These are phyloP conservation scores for Exophiala bonariae DNA, from an alignment of 2,329 filamentous ascomycete species.

Conservation along the genomic window DNA sequence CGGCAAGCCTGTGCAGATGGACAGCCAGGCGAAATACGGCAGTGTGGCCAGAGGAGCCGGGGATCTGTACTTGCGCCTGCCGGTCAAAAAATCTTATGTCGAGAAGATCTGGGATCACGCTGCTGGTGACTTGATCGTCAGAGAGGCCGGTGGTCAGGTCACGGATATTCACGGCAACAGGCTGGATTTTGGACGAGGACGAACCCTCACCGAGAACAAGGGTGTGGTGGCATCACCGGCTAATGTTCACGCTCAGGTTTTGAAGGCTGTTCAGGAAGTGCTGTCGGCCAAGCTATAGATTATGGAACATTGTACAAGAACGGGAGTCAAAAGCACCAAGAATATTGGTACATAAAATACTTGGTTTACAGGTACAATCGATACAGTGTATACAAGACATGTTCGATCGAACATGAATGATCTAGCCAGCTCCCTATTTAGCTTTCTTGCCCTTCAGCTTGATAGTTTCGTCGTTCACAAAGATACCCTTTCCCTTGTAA, in stretches of 20 bases:
- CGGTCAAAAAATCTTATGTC: constrained; percentile 81
- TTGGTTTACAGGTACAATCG: no score
- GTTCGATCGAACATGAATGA: not conserved
- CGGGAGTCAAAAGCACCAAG: no score
- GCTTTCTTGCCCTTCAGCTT: constrained; percentile 98
- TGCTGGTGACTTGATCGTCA: constrained; percentile 88
- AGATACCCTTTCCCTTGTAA: constrained; percentile 99
- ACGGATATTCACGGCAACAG: constrained; percentile 84
- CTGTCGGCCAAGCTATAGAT: constrained; percentile 49
- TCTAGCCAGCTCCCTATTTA: constrained; percentile 57
- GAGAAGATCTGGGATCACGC: constrained; percentile 99
- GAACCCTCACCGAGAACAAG: constrained; percentile 87
- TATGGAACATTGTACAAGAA: no score
- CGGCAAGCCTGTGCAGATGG: constrained; percentile 87
- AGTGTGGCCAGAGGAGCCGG: constrained; percentile 91
- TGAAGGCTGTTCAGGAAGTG: constrained; percentile 80
- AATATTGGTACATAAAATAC: no score
- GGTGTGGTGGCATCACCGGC: constrained; percentile 87
- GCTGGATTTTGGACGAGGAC: constrained; percentile 81
- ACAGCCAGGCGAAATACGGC: constrained; percentile 97
- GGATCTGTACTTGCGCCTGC: constrained; percentile 89
- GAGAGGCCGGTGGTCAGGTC: constrained; percentile 89
- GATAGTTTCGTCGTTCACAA: constrained; percentile 96
- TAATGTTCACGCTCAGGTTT: constrained; percentile 71
- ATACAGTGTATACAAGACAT: constrained; percentile 33